Conservation (phyloP, 345 rosid species). For the Psidium friedrichsthalianum region DNA sequence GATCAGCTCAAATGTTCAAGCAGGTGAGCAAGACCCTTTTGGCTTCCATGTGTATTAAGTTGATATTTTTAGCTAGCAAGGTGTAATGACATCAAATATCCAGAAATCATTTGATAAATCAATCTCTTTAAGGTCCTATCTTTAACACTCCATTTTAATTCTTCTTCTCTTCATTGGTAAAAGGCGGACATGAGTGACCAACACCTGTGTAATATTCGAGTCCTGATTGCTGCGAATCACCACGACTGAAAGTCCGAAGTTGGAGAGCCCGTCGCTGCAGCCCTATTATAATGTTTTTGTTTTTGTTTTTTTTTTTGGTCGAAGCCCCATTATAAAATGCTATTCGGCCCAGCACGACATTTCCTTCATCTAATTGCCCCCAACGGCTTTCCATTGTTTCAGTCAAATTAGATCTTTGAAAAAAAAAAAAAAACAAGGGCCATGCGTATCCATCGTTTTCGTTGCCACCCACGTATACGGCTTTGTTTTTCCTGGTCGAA, state of each 20-base stretch:
- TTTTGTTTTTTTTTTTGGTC: too few species aligned
- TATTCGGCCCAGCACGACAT: not conserved
- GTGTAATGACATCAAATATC: not conserved
- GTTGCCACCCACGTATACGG: not conserved
- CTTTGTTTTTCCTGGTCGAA: not conserved
- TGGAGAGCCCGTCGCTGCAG: rapidly evolving
- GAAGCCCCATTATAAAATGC: not conserved
- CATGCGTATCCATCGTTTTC: not conserved
- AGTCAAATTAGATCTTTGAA: not conserved
- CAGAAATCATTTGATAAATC: not conserved
- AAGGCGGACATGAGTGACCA: not conserved
- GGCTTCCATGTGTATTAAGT: not conserved
- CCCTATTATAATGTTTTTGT: too few species aligned
- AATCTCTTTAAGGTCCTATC: not conserved
- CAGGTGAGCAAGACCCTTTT: not conserved
- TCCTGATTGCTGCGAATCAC: rapidly evolving
- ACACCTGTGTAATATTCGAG: not conserved
- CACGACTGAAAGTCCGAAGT: not conserved
- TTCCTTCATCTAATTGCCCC: not conserved
- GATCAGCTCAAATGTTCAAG: not conserved
- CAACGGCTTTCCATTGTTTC: not conserved
- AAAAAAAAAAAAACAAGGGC: not conserved
- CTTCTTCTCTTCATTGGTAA: not conserved
- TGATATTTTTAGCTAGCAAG: not conserved
- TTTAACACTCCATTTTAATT: not conserved